Evolutionary conservation across 169 alveolate species (phyloP).

Genomic region (Plasmodium fragile): DNA sequence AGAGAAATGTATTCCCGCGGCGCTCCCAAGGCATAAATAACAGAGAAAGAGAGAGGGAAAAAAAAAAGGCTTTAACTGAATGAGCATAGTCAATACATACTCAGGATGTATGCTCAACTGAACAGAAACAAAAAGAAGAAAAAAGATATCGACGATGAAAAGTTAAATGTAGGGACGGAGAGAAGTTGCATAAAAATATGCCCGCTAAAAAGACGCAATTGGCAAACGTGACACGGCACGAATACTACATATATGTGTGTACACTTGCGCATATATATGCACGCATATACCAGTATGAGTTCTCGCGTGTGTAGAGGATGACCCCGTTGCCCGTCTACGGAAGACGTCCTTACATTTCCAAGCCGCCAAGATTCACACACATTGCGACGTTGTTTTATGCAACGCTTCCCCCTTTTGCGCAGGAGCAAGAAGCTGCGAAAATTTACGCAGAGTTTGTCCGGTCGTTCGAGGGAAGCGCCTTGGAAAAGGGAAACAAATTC

Average conservation of each 20-base stretch:
- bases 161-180: constrained; percentile 57
- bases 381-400: not conserved
- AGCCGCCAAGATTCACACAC: not conserved
- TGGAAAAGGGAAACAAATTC: constrained; percentile 49
- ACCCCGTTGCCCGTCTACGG: not conserved
- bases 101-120: constrained; percentile 62
- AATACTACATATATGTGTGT: not conserved
- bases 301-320: not conserved
- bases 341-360: not conserved
- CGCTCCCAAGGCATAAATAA: constrained; percentile 4
- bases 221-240: not conserved
- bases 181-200: not conserved
- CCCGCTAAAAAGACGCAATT: not conserved
- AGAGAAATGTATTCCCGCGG: constrained; percentile 15
- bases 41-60: not conserved
- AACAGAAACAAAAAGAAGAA: constrained; percentile 68
- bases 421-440: constrained; percentile 77
- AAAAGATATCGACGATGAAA: constrained; percentile 52
- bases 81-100: not conserved
- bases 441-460: constrained; percentile 78
- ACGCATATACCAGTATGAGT: not conserved
- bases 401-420: constrained; percentile 17
- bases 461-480: constrained; percentile 71
- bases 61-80: not conserved
- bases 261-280: not conserved